Conservation (phyloP, 2,329 filamentous ascomycete species). For the Colletotrichum orchidophilum region DNA sequence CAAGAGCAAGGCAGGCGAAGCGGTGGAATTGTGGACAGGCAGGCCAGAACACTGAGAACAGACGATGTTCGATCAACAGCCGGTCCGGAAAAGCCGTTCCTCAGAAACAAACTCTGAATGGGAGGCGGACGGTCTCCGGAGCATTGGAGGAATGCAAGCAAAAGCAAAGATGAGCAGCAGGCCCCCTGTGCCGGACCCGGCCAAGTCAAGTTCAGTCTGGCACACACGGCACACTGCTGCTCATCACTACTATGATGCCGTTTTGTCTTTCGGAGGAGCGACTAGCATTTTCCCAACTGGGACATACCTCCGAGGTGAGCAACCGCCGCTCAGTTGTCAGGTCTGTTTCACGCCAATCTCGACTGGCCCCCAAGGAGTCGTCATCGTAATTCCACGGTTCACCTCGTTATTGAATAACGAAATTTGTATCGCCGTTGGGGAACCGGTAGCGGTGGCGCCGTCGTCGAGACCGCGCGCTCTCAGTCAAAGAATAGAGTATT, state of each 20-base stretch:
- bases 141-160: not conserved
- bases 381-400: conserved; percentile 7
- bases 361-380: conserved; percentile 4
- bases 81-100: conserved; percentile 23
- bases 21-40: not conserved
- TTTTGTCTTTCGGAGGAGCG: conserved; percentile 27
- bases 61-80: conserved; percentile 10
- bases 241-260: conserved; percentile 10
- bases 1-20: not conserved
- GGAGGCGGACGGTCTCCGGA: conserved; percentile 10
- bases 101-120: conserved; percentile 32
- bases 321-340: conserved; percentile 7
- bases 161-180: not conserved
- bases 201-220: not conserved
- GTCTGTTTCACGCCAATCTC: conserved; percentile 28
- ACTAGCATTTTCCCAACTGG: conserved; percentile 21
- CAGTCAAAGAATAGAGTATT: not conserved
- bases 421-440: conserved; percentile 7
- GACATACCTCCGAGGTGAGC: conserved; percentile 27
- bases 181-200: not conserved
- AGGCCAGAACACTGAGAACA: not conserved
- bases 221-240: not conserved
- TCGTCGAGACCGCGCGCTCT: not conserved
- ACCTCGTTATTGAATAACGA: not conserved
- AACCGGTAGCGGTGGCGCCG: conserved; percentile 8